phyloP scores from a whole-genome alignment of 352 stramenopile genomes.

The Discostella stelligera region DNA sequence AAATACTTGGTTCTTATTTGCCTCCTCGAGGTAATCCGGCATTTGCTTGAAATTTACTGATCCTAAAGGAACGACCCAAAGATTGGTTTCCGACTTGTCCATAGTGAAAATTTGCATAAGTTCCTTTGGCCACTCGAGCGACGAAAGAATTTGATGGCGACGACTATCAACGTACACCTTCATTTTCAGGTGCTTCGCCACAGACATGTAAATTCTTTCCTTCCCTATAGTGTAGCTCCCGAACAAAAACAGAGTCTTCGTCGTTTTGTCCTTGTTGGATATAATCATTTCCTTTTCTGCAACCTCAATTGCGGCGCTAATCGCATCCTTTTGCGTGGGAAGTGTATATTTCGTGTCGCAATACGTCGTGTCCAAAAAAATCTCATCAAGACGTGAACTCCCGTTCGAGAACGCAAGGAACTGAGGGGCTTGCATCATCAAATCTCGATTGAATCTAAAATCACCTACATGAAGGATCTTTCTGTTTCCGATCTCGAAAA shows the following conservation, averaged over 20 bases:
- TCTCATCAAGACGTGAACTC: constrained; percentile 67
- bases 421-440: constrained; percentile 62
- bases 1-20: constrained; percentile 61
- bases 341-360: constrained; percentile 92
- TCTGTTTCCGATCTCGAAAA: constrained; percentile 88
- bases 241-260: constrained; percentile 90
- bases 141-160: constrained; percentile 85
- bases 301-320: constrained; percentile 64
- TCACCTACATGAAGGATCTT: constrained; percentile 90
- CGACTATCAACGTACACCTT: constrained; percentile 83
- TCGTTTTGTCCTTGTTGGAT: constrained; percentile 37
- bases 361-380: constrained; percentile 98
- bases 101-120: constrained; percentile 88
- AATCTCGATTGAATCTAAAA: constrained; percentile 75
- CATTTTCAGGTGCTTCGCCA: constrained; percentile 82
- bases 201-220: constrained; percentile 93
- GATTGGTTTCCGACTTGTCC: constrained; percentile 68
- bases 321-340: constrained; percentile 86
- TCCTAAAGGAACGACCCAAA: constrained; percentile 92
- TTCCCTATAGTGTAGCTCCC: constrained; percentile 97
- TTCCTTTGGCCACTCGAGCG: constrained; percentile 85
- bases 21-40: constrained; percentile 58
- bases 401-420: constrained; percentile 45
- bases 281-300: constrained; percentile 61
- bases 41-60: constrained; percentile 91